These are phyloP conservation scores for Alternaria arborescens DNA, from an alignment of 2,329 filamentous ascomycete species.

Conservation along the genomic window DNA sequence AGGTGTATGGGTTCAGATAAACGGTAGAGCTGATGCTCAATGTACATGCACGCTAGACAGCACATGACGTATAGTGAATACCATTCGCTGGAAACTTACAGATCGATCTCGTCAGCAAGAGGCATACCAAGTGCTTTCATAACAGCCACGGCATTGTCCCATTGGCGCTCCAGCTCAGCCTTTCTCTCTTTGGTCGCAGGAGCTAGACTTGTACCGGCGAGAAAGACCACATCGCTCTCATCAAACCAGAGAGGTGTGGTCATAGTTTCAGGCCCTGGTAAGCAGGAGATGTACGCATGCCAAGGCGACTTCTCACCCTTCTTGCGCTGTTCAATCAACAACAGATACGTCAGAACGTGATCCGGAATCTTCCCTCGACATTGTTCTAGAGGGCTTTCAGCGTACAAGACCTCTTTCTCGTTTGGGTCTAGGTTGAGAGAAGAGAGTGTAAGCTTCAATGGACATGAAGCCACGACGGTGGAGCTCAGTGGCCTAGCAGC, in stretches of 20 bases:
- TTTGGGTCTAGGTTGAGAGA: conserved; percentile 45
- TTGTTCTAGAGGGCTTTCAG: conserved; percentile 35
- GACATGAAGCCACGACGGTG: conserved; percentile 41
- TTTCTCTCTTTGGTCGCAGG: conserved; percentile 36
- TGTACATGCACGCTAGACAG: background rate
- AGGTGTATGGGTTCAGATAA: background rate
- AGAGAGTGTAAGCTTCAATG: conserved; percentile 46
- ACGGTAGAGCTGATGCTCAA: conserved; percentile 7
- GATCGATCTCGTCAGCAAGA: conserved; percentile 26
- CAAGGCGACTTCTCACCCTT: conserved; percentile 42
- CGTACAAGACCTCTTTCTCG: conserved; percentile 34
- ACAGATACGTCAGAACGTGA: conserved; percentile 46
- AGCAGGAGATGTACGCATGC: conserved; percentile 47
- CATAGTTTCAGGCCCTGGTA: conserved; percentile 44
- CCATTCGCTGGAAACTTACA: conserved; percentile 33
- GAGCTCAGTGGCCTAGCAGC: conserved; percentile 31
- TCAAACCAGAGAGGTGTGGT: conserved; percentile 51
- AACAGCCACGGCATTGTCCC: conserved; percentile 31
- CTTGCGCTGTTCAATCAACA: conserved; percentile 48
- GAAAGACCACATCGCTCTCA: conserved; percentile 44
- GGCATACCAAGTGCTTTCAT: conserved; percentile 27
- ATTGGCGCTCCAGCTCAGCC: conserved; percentile 33
- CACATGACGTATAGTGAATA: background rate
- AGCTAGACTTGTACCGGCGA: conserved; percentile 48
- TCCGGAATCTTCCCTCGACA: conserved; percentile 41